Evolutionary conservation across 345 rosid genomes (phyloP).

Genomic region (Gossypium turneri): DNA sequence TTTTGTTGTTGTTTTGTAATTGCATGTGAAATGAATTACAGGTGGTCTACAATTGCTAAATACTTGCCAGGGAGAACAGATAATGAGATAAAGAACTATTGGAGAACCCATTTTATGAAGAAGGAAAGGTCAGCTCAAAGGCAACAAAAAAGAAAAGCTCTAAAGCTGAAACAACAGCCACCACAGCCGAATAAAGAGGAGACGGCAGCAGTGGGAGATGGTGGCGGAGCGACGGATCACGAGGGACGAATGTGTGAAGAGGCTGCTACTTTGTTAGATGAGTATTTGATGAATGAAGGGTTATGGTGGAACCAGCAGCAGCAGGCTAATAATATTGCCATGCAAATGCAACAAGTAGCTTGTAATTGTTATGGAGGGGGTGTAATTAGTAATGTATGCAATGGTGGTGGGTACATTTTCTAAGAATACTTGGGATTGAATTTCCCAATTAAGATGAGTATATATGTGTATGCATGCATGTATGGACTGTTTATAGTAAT

Average conservation of each 20-base stretch:
- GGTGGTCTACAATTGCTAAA: constrained; percentile 94
- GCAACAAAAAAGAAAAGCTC: constrained; percentile 33
- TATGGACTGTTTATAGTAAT: too few species aligned
- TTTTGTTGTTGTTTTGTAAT: not conserved
- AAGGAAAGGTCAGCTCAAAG: constrained; percentile 34
- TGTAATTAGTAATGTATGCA: constrained; percentile 16
- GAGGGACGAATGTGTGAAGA: constrained; percentile 6
- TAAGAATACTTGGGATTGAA: not conserved
- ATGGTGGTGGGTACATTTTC: constrained; percentile 34
- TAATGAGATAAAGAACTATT: constrained; percentile 85
- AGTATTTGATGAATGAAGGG: constrained; percentile 37
- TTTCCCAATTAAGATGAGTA: too few species aligned
- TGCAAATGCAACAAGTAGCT: constrained; percentile 24
- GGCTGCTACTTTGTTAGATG: constrained; percentile 4
- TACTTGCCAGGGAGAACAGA: constrained; percentile 91
- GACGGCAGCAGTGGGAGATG: constrained; percentile 10
- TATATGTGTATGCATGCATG: too few species aligned
- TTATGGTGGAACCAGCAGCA: constrained; percentile 25
- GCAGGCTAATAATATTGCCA: constrained; percentile 20
- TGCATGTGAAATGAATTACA: constrained; percentile 11
- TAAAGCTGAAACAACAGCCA: constrained; percentile 22
- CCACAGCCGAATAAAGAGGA: not conserved
- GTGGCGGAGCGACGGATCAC: not conserved
- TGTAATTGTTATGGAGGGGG: constrained; percentile 20
- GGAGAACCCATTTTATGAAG: constrained; percentile 88